Percentiles rank a stretch among this genome's conserved stretches.
phyloP scores from a whole-genome alignment of 257 asterid genomes.

The Solanum tarijense region DNA sequence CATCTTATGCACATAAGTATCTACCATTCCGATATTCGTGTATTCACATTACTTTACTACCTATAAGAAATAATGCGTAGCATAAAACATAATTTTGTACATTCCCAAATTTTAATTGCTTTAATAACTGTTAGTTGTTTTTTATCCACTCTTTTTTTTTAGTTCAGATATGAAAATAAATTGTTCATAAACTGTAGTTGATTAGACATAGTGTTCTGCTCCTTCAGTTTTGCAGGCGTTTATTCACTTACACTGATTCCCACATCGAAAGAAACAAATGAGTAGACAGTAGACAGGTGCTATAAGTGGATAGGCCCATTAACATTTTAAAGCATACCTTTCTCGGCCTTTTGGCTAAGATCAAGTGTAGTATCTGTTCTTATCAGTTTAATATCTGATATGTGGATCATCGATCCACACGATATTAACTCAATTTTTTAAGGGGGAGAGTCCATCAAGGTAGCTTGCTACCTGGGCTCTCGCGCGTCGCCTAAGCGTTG shows the following conservation, averaged over 20 bases:
- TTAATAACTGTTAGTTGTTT: background rate
- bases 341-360: conserved; percentile 39
- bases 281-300: background rate
- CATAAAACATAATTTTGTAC: background rate
- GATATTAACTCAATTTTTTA: background rate
- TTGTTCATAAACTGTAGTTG: background rate
- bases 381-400: background rate
- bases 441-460: background rate
- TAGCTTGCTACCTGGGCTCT: background rate
- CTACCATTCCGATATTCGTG: background rate
- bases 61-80: background rate
- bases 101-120: background rate
- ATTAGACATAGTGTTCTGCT: background rate
- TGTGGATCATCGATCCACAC: background rate
- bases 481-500: background rate
- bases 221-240: background rate
- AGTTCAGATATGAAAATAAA: background rate
- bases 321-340: background rate
- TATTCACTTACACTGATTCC: background rate
- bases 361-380: background rate
- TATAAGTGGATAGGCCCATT: background rate
- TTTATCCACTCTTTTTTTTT: background rate
- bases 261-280: background rate
- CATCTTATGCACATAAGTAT: background rate
- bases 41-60: background rate